Conservation (phyloP, 1,284 basidiomycete genomes). For the Leccinum subrobustum region DNA sequence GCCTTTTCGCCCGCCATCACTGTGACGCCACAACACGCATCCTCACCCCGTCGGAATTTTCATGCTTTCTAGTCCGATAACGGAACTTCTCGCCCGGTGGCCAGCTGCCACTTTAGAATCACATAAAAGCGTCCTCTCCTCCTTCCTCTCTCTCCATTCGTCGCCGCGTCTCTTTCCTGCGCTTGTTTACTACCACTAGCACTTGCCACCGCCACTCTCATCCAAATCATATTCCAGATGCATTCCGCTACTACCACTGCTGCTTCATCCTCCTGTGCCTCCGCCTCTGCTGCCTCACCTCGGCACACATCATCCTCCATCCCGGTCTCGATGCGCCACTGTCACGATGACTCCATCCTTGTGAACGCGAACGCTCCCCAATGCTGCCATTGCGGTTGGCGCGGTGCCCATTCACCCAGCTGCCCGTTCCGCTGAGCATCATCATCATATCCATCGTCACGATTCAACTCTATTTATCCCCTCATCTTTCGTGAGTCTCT, state of each 20-base stretch:
- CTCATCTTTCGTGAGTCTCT: constrained; percentile 23
- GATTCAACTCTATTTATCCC: constrained; percentile 29
- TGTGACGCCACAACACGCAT: constrained; percentile 38
- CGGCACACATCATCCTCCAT: constrained; percentile 13
- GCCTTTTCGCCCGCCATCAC: constrained; percentile 36
- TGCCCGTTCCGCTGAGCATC: constrained; percentile 56
- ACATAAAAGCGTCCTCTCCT: constrained; percentile 25
- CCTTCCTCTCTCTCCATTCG: neutral
- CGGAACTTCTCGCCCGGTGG: constrained; percentile 33
- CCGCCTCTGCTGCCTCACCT: constrained; percentile 10
- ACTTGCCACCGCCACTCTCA: neutral
- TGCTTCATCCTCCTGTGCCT: constrained; percentile 11
- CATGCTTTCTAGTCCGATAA: constrained; percentile 36
- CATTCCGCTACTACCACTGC: constrained; percentile 14
- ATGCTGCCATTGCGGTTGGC: constrained; percentile 75
- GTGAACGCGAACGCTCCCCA: constrained; percentile 54
- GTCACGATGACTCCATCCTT: constrained; percentile 21
- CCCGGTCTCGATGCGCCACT: constrained; percentile 23
- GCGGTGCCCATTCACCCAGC: constrained; percentile 61
- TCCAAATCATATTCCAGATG: constrained; percentile 16
- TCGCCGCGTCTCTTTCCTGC: constrained; percentile 1
- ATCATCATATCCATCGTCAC: constrained; percentile 3
- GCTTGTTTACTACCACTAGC: neutral
- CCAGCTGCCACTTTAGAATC: constrained; percentile 21
- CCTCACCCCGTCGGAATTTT: constrained; percentile 36